These are phyloP conservation scores for Penicillium herquei DNA, from an alignment of 495 filamentous ascomycete species.

Conservation along the genomic window DNA sequence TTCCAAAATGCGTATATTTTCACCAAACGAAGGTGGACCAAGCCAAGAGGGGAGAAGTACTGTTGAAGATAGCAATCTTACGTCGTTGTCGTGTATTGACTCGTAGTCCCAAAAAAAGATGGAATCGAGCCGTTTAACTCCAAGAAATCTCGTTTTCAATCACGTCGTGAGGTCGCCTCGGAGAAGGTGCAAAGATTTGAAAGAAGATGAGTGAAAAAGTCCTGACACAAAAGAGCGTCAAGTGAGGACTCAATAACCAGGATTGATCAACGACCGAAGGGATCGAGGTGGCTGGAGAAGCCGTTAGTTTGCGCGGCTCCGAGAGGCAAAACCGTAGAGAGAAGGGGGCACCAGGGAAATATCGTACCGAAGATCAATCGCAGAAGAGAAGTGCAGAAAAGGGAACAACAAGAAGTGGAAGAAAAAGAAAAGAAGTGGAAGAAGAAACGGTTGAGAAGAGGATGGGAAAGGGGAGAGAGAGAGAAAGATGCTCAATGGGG, in stretches of 20 bases:
- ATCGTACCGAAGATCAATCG: slow-evolving; percentile 20
- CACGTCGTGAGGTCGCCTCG: slow-evolving; percentile 12
- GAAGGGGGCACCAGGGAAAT: neutral
- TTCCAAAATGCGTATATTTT: neutral
- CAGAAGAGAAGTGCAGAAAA: slow-evolving; percentile 19
- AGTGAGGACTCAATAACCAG: slow-evolving; percentile 18
- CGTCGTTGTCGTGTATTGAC: neutral
- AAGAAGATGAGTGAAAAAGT: slow-evolving; percentile 7
- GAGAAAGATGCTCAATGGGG: slow-evolving; percentile 14
- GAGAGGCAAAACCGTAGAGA: slow-evolving; percentile 17
- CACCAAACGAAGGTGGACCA: too few relatives aligned
- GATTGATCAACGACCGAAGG: slow-evolving; percentile 37
- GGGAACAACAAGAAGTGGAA: slow-evolving; percentile 2
- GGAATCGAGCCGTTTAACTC: slow-evolving; percentile 4
- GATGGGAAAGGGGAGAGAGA: slow-evolving; percentile 28
- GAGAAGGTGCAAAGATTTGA: slow-evolving; percentile 15
- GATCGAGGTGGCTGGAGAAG: slow-evolving; percentile 57
- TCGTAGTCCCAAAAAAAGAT: slow-evolving; percentile 8
- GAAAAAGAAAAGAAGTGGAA: slow-evolving; percentile 24
- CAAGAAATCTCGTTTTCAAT: slow-evolving; percentile 3
- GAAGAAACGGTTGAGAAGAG: slow-evolving; percentile 29
- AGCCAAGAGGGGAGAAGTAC: neutral
- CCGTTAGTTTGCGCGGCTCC: slow-evolving; percentile 40
- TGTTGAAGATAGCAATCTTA: neutral
- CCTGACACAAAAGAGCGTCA: slow-evolving; percentile 19